Evolutionary conservation across 805 yeast species (phyloP), one percentile per base, ranked within the genome.

Genomic region (Kodamaea laetipori): DNA sequence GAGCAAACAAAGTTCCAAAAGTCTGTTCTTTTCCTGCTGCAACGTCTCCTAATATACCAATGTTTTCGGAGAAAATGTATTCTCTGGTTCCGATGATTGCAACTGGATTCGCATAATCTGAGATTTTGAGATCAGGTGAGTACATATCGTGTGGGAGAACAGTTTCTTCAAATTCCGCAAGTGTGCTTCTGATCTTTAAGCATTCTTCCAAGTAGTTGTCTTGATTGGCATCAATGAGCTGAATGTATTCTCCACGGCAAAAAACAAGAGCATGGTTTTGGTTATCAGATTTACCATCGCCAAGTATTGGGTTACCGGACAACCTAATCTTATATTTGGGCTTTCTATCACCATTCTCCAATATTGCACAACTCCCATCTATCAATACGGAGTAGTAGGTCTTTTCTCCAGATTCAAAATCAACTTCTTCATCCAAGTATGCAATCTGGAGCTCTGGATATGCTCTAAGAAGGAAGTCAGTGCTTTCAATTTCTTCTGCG

Each of bases 1-100:
- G 77, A 0, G 94, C 88, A 64, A 85, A 86, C 45, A 86, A 72
- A 0, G 95, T 86, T 43, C 95, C 94, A 66, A 86, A 86, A 7
- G 94, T 86, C 60, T 86, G 94, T 63, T 86, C 95, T 58, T 86
- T 86, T 37, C 92, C 92, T 10, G 95, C 95, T 15, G 94, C 92
- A 52, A 86, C 81, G 64, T 86, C 95, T 41, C 94, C 95, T 38
- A 86, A 69, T 41, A 86, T 79, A 37, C 95, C 95, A 48, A 84
- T 76, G 58, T 86, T 86, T 59, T 86, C 94, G 7, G 92, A 84
- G 64, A 86, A 86, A 43, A 86, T 83, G 57, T 86, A 86, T 63
- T 86, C 95, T 56, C 95, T 73, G 1, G 94, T 86, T 39, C 95
- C 95, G 51, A 86, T 77, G 46, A 86, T 85, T 2, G 94, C 95